Percentiles rank a stretch among this genome's conserved stretches.
Evolutionary conservation across 75 land plant species (phyloP).

Genomic region (Picea glauca): DNA sequence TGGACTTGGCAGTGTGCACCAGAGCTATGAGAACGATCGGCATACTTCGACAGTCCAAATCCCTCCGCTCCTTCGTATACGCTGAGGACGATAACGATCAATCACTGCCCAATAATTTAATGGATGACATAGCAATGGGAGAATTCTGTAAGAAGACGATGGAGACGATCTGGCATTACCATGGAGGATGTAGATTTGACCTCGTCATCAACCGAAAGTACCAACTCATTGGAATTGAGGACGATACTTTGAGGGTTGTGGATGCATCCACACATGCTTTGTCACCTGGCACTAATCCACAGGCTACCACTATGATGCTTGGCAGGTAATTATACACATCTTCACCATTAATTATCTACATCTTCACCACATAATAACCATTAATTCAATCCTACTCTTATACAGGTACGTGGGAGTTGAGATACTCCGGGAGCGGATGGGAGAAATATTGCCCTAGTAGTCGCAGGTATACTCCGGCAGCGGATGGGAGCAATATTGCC

Average conservation of each 20-base stretch:
- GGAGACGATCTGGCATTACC: conserved; percentile 69
- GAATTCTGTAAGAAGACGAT: conserved; percentile 56
- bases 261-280: conserved; percentile 54
- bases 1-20: conserved; percentile 59
- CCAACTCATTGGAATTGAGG: conserved; percentile 34
- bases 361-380: no score
- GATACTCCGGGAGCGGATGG: background rate
- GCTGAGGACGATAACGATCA: conserved; percentile 1
- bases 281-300: conserved; percentile 77
- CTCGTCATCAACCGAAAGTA: conserved; percentile 40
- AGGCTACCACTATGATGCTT: conserved; percentile 78
- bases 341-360: no score
- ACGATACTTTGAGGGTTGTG: conserved; percentile 47
- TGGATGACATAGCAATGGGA: conserved; percentile 27
- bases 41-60: conserved; percentile 33
- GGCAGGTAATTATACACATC: conserved; percentile 41
- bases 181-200: conserved; percentile 57
- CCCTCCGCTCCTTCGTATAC: conserved; percentile 34
- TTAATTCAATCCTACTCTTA: background rate
- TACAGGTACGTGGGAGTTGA: background rate
- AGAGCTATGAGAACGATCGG: conserved; percentile 43
- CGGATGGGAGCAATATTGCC: background rate
- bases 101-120: conserved; percentile 22
- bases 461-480: background rate
- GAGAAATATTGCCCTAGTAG: no score